Evolutionary conservation across 441 rosid genomes (phyloP), one percentile per base, ranked within the genome.

Genomic region (Arabidopsis hybrid): DNA sequence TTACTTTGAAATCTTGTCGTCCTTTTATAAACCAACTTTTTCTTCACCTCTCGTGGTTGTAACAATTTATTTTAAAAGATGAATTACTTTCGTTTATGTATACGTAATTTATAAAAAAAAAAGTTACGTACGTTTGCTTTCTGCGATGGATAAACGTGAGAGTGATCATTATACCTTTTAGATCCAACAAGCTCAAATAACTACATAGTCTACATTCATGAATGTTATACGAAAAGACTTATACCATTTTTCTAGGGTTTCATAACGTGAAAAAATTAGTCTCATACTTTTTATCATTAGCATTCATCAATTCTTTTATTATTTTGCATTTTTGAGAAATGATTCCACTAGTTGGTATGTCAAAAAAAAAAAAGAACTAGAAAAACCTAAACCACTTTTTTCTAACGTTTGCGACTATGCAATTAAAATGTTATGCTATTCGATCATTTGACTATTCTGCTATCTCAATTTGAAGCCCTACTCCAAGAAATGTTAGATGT

Each of bases 1-100:
- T 74, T 74, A 26, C 49, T 31, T 51, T 67, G 39, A 16, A 67
- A 35, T 60, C 51, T 75, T 75, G 78, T 75, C 74, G 69, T 60
- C 16, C 69, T 68, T 75, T 75, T 52, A 26, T 51, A 16, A 53
- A 43, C 73, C 68, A 75, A 31, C 57, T 59, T 74, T 74, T 60
- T 74, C 58, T 57, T 74, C 62, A 67, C 21, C 69, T 42, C 58
- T 67, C 69, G 73, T 67, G 69, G 64, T 67, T 67, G 35, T 58
- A 43, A 8, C 43, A 39, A 26, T 21, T 21, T 21, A 21, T 21
- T 21, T 21, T 2, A 21, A 21, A 21, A 21, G 26, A 21, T 21
- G 26, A 21, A 1, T 65, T 65, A 65, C 72, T 63, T 14, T 3
- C 0, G 49, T 35, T 21, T 64, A 45, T 17, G 38, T 66, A 39